Conservation (phyloP, 2,329 filamentous ascomycete species). For the Parafenestella ontariensis region DNA sequence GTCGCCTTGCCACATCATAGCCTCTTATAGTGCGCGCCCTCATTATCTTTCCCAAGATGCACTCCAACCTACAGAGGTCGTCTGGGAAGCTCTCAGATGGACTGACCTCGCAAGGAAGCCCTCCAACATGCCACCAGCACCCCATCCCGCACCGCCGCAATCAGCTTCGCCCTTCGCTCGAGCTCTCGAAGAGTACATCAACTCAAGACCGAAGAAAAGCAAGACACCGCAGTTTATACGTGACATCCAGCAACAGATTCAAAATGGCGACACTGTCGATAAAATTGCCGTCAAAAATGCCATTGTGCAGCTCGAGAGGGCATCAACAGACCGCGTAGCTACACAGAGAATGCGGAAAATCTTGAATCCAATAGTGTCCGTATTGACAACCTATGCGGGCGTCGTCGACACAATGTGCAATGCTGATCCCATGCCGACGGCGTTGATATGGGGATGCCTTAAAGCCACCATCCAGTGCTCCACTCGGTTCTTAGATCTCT, state of each 20-base stretch:
- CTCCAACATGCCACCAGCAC: not conserved
- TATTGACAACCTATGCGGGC: not conserved
- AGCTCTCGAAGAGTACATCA: slow-evolving; percentile 1
- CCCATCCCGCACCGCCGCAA: not conserved
- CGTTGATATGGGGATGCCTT: slow-evolving; percentile 3
- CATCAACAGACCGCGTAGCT: slow-evolving; percentile 1
- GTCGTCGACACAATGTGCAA: slow-evolving; percentile 2
- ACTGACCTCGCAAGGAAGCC: not conserved
- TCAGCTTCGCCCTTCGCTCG: not conserved
- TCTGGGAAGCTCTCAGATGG: not conserved
- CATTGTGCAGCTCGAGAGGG: not conserved
- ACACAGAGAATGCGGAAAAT: slow-evolving; percentile 4
- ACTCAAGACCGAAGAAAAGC: slow-evolving; percentile 1
- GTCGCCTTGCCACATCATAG: not conserved
- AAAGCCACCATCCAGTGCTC: slow-evolving; percentile 1
- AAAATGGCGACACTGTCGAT: slow-evolving; percentile 1
- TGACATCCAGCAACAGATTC: not conserved
- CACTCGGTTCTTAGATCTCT: not conserved
- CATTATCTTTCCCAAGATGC: not conserved
- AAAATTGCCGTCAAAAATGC: not conserved
- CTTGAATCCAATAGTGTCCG: slow-evolving; percentile 1
- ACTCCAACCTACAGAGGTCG: not conserved
- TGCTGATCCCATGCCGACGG: slow-evolving; percentile 3
- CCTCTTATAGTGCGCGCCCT: not conserved
- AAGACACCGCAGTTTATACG: slow-evolving; percentile 3